Evolutionary conservation across 306 rosid species (phyloP).

Genomic region (Morella rubra): DNA sequence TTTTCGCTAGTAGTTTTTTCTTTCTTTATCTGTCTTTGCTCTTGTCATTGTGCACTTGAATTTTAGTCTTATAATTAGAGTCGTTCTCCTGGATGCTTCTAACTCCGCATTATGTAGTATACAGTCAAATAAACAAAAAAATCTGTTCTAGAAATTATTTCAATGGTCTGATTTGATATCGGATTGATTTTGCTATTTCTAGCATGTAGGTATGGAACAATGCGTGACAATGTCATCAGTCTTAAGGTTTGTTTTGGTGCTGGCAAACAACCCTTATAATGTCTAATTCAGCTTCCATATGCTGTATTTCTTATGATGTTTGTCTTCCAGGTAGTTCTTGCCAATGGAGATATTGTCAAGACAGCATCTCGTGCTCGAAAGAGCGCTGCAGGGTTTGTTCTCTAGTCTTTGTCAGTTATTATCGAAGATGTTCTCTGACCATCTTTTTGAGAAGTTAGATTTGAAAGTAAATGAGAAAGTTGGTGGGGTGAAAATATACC

Average conservation of each 20-base stretch:
- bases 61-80: not conserved
- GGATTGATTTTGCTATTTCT: slow-evolving; percentile 41
- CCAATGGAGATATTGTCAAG: slow-evolving; percentile 89
- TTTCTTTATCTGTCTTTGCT: not conserved
- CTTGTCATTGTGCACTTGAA: not conserved
- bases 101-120: not conserved
- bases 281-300: slow-evolving; percentile 17
- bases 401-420: slow-evolving; percentile 15
- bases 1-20: not conserved
- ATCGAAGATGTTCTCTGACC: slow-evolving; percentile 14
- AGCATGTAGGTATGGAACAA: slow-evolving; percentile 90
- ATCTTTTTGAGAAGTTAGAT: not conserved
- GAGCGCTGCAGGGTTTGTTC: slow-evolving; percentile 92
- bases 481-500: not conserved
- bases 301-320: slow-evolving; percentile 29
- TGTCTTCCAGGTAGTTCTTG: slow-evolving; percentile 75
- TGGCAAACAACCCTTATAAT: slow-evolving; percentile 7
- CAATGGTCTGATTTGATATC: slow-evolving; percentile 24
- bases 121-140: slow-evolving; percentile 2
- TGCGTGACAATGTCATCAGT: slow-evolving; percentile 94
- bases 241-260: slow-evolving; percentile 58
- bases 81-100: not conserved
- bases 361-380: slow-evolving; percentile 96
- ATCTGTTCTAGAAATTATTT: slow-evolving; percentile 1
- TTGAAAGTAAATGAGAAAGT: not conserved